These are phyloP conservation scores for Paracamarosporium sp. DNA, from an alignment of 2,329 filamentous ascomycete genomes.

Conservation along the genomic window DNA sequence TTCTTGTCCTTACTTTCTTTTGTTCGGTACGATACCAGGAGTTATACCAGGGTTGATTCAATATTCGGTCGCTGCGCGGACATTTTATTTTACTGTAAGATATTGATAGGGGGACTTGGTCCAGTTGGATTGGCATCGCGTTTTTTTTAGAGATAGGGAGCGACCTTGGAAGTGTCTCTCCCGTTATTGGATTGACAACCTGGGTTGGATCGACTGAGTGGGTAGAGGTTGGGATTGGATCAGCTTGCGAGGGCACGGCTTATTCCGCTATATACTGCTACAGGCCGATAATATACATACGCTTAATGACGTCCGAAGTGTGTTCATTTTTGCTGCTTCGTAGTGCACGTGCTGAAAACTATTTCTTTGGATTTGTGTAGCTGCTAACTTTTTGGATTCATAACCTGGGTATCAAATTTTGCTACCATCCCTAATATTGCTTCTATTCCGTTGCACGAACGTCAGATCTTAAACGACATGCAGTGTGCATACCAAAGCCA, in stretches of 20 bases:
- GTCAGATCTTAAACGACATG: too few relatives aligned
- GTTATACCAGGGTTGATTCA: neutral
- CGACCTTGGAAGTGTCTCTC: neutral
- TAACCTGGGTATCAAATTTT: neutral
- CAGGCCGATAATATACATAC: constrained; percentile 6
- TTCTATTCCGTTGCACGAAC: too few relatives aligned
- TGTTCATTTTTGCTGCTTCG: neutral
- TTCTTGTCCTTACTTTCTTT: constrained; percentile 8
- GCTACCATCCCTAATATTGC: neutral
- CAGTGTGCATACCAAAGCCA: too few relatives aligned
- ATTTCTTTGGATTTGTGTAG: too few relatives aligned
- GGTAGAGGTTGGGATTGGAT: neutral
- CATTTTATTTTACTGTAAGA: constrained; percentile 12
- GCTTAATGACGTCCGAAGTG: constrained; percentile 3
- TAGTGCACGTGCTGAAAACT: too few relatives aligned
- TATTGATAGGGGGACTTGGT: constrained; percentile 4
- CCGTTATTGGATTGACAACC: neutral
- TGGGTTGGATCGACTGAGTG: neutral
- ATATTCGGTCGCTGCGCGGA: constrained; percentile 1
- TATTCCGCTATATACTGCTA: constrained; percentile 2
- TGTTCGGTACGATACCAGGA: constrained; percentile 18
- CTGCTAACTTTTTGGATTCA: neutral
- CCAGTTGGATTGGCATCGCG: neutral
- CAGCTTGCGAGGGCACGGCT: neutral
- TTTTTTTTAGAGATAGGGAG: neutral